Evolutionary conservation across 176 grass and related monocot genomes (phyloP), one percentile per base, ranked within the genome.

Genomic region (Cenchrus fungigraminus): DNA sequence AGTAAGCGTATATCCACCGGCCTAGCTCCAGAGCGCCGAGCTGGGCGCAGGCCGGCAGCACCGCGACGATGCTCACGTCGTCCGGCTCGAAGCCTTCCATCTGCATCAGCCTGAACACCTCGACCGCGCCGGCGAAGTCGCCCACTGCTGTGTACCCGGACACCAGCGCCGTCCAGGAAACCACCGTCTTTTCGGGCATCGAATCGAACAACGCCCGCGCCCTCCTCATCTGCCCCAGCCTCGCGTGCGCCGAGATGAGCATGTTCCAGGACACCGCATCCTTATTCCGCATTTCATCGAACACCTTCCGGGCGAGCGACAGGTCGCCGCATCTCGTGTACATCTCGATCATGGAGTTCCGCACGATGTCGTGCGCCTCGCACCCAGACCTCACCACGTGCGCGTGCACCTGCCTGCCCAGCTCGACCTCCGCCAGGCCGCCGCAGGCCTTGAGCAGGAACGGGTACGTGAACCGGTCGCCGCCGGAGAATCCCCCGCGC

Each of bases 381-480:
- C 88, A 88, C n/a, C 90, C 85, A 4, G 78, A 88, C 71, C 76
- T 87, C 15, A 65, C 65, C 77, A 90, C 85, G 66, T 87, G 85
- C 17, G 81, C 55, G 79, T 94, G 92, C 46, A 80, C 56, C 80
- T 86, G 92, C n/a, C n/a, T 80, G 0, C 87, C 87, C 16, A 95
- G 82, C 7, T 29, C 70, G 43, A 86, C 53, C 44, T 44, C 65
- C 40, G 15, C 32, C 7, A 92, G 31, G 0, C 90, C 82, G 6
- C 73, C 87, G 46, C 87, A 88, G 14, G 93, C 82, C 76, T 95
- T 92, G 20, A 95, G 74, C 3, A 95, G 84, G 58, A 95, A 95
- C n/a, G 93, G 93, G 84, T 74, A 95, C 32, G 93, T 95, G 85
- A 95, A 95, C 73, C 90, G 65, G 73, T 95, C 93, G 19, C 85